Base-by-base conservation (phyloP, 2,329 filamentous ascomycete species). In the Hymenoscyphus scutula region DNA sequence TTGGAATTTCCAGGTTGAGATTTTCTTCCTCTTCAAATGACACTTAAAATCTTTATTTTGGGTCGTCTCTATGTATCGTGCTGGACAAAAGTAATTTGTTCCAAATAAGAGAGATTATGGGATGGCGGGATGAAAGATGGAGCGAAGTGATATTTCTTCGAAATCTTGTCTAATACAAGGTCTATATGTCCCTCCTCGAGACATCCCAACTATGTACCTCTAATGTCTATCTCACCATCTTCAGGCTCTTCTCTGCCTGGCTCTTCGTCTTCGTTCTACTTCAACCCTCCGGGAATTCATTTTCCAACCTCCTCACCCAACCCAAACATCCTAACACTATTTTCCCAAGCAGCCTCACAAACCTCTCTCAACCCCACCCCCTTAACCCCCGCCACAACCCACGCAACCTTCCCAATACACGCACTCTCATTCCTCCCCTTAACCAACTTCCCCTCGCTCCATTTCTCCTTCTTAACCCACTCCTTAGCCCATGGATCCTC, bases 401-500 rank as follows among this genome's bases (percentile, higher is more conserved):
- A 87, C n/a, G 92, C 95, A 15, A 99, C 90, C 59, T 89, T 87
- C 67, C 89, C 86, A 68, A 99, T 97, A 59, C 85, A 89, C 70
- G 89, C 93, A 10, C 94, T 91, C 77, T 99, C 95, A 74, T 99
- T 99, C 64, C 95, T 85, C 0, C 94, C 92, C 78, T 98, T 99
- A 59, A 99, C 85, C 90, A 97, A 94, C 48, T 82, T 83, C 0
- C 93, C 94, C 71, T 91, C 86, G 53, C 85, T 84, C 89, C 92
- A 99, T 75, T 91, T 96, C 78, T 99, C 95, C 78, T 97, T 98
- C 82, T 98, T 99, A 32, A 97, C 89, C 4, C 88, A 82, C 77
- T 90, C 96, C 45, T 51, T 51, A 23, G 45, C 45, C 69, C 89
- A 95, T 17, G 68, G 64, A 1, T 68, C 67, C 45, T 68, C 62